Base-by-base conservation (phyloP, 163 green algal genomes). In the Chlamydomonas reinhardtii region DNA sequence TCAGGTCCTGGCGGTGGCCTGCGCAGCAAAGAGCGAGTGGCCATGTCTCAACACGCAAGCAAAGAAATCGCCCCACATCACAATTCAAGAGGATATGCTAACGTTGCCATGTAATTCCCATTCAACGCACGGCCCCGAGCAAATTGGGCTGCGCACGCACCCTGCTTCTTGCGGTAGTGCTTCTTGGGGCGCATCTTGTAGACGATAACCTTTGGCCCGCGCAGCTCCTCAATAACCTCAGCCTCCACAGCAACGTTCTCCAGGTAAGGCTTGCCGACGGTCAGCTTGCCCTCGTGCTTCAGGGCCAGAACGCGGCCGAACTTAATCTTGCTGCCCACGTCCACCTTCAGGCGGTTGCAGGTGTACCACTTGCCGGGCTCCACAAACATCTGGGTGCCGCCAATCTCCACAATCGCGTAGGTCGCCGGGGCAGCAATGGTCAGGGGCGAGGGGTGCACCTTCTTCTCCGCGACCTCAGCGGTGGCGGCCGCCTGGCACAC, bases 171-270 rank as follows among this genome's bases (percentile, higher is more conserved):
- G 61, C 94, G 82, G 93, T 97, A 98, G 92, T 99, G 97, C 93
- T 99, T 99, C 94, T 99, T 99, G 29, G 94, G 93, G 86, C 94
- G 95, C 92, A 97, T 97, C 92, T 99, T 99, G 94, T 96, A 98
- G 27, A 98, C 92, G 76, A 97, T 96, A 15, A 97, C 74, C 92
- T 99, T 99, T 73, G 95, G 93, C 2, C 94, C 97, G 74, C 97
- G 95, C 54, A 97, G 84, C 85, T 99, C 94, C 88, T 99, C 96
- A 74, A 99, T 75, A 35, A 99, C 89, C 88, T 98, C 93, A 22
- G 96, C 97, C 91, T 99, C 93, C 31, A 99, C 95, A 0, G 72
- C 59, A 29, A 96, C 95, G 34, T 92, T 89, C 76, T 97, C 93
- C 74, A 99, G 88, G 91, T 99, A 99, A 25, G 97, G 97, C 89